These are phyloP conservation scores for Microascus cirrosus DNA, from an alignment of 2,329 filamentous ascomycete genomes.

Conservation along the genomic window DNA sequence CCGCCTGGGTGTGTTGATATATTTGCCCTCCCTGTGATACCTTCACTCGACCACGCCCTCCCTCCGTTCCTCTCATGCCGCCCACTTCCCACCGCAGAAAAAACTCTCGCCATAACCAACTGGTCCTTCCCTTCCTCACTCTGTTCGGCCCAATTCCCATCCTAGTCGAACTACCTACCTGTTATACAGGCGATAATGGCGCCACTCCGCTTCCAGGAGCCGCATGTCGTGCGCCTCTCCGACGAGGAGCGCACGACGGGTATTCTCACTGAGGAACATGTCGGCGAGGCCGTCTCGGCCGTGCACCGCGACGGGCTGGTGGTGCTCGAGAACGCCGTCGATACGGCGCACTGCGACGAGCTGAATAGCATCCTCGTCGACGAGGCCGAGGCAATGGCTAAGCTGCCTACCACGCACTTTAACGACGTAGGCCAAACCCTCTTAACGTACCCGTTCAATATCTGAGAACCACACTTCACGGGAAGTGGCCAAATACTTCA, in stretches of 20 bases:
- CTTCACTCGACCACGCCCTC: no score
- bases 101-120: no score
- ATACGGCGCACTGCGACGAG: conserved; percentile 4
- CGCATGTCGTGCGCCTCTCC: conserved; percentile 8
- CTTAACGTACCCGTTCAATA: neutral
- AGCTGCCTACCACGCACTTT: conserved; percentile 9
- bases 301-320: conserved; percentile 7
- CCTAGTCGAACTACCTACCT: no score
- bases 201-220: conserved; percentile 1
- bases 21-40: no score
- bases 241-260: conserved; percentile 13
- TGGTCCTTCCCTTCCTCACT: no score
- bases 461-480: no score
- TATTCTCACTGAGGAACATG: conserved; percentile 9
- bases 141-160: no score
- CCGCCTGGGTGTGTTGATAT: no score
- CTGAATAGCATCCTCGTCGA: conserved; percentile 5
- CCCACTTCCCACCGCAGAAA: no score
- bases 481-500: no score
- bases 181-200: neutral
- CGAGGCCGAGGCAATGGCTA: conserved; percentile 7
- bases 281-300: conserved; percentile 4
- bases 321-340: conserved; percentile 7
- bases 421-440: conserved; percentile 2
- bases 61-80: no score